Conservation (phyloP, 176 grass and related monocot genomes). For the Triticum dicoccoides region DNA sequence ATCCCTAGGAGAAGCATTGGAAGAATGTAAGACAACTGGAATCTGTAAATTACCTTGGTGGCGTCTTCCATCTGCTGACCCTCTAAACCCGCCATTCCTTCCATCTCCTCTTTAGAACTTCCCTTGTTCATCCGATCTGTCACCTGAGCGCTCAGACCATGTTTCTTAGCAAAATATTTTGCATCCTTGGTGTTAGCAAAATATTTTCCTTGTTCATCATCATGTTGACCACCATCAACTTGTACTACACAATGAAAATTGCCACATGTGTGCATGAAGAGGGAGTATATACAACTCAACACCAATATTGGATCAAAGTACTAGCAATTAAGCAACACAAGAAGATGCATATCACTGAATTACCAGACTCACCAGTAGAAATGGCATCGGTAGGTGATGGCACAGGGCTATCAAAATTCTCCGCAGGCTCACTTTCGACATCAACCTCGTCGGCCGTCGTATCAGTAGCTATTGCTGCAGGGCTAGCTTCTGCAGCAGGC, state of each 20-base stretch:
- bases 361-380: background rate
- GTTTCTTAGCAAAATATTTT: background rate
- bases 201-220: background rate
- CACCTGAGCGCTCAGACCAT: background rate
- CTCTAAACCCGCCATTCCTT: background rate
- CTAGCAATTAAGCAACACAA: background rate
- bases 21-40: background rate
- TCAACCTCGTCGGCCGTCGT: background rate
- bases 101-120: background rate
- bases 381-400: background rate
- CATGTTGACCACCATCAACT: background rate
- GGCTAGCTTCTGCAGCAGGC: background rate
- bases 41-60: background rate
- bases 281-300: background rate
- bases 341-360: background rate
- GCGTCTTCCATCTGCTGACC: background rate
- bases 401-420: background rate
- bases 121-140: background rate
- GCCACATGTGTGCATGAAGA: background rate
- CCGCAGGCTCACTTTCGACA: background rate
- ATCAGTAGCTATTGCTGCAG: background rate
- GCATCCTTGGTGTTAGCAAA: background rate
- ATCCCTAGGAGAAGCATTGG: background rate
- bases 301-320: background rate
- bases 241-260: background rate